A percentile compares a stretch with the other conserved stretches of the same genome.
phyloP scores from a whole-genome alignment of 345 rosid genomes.

The Rhizophora mangle region DNA sequence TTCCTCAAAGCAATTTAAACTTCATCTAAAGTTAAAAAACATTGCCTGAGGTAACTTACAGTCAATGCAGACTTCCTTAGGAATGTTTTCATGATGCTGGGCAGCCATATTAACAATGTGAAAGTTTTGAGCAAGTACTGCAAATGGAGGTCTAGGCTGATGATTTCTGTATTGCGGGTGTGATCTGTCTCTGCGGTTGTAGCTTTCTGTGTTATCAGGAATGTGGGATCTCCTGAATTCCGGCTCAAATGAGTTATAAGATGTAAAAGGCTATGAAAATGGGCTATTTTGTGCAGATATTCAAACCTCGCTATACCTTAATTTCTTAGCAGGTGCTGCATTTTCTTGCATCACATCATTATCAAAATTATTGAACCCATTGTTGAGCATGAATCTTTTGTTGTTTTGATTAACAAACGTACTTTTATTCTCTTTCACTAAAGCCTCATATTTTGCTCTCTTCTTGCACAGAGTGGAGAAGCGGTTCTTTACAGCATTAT shows the following conservation, averaged over 20 bases:
- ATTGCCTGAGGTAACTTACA: constrained; percentile 34
- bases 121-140: constrained; percentile 53
- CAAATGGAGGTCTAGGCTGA: constrained; percentile 60
- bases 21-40: neutral
- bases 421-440: constrained; percentile 66
- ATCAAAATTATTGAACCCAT: constrained; percentile 35
- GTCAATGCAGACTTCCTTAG: constrained; percentile 37
- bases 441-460: constrained; percentile 91
- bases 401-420: constrained; percentile 55
- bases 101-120: constrained; percentile 22
- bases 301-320: constrained; percentile 37
- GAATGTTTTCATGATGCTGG: constrained; percentile 31
- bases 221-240: constrained; percentile 66
- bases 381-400: constrained; percentile 57
- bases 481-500: constrained; percentile 96
- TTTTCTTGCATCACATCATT: constrained; percentile 41
- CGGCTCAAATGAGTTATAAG: constrained; percentile 9
- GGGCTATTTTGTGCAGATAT: neutral
- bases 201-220: constrained; percentile 40
- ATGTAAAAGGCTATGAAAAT: neutral
- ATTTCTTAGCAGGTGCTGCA: constrained; percentile 48
- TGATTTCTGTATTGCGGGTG: constrained; percentile 46
- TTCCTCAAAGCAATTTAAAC: constrained; percentile 6
- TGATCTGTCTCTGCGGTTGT: constrained; percentile 46
- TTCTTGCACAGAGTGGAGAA: constrained; percentile 97